These are phyloP conservation scores for Chiua virens DNA, from an alignment of 768 basidiomycete species.

Conservation along the genomic window DNA sequence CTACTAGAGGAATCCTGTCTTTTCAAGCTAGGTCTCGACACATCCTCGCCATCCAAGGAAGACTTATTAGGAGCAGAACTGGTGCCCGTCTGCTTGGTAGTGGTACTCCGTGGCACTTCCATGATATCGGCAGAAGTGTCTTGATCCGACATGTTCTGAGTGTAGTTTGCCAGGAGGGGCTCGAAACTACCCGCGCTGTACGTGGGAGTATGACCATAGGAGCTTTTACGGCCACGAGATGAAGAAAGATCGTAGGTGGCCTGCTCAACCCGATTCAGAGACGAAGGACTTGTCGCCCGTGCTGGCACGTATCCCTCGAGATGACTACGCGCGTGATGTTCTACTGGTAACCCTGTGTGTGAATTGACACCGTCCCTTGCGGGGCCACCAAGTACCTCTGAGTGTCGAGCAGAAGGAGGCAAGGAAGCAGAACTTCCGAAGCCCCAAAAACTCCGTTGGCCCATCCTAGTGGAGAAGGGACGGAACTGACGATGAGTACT, in stretches of 20 bases:
- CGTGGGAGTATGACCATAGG: conserved; percentile 44
- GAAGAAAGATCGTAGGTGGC: conserved; percentile 24
- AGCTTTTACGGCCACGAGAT: conserved; percentile 31
- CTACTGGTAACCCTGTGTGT: conserved; percentile 43
- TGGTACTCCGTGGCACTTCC: conserved; percentile 33
- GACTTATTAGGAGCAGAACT: conserved; percentile 1
- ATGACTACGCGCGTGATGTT: conserved; percentile 11
- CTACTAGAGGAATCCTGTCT: conserved; percentile 22
- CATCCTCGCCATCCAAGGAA: conserved; percentile 20
- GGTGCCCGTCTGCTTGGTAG: conserved; percentile 4
- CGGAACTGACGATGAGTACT: conserved; percentile 20
- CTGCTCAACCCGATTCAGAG: conserved; percentile 20
- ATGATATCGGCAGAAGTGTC: conserved; percentile 6
- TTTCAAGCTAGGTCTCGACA: conserved; percentile 23
- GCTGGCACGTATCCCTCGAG: conserved; percentile 46
- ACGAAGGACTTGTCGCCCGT: conserved; percentile 48
- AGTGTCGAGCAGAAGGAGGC: conserved; percentile 35
- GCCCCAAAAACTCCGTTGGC: conserved; percentile 33
- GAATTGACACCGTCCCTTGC: conserved; percentile 44
- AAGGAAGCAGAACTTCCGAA: conserved; percentile 17
- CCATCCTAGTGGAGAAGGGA: conserved; percentile 36
- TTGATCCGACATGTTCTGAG: conserved; percentile 27
- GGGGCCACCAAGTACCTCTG: conserved; percentile 26
- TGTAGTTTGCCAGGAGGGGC: conserved; percentile 52
- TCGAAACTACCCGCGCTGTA: conserved; percentile 60